phyloP scores from a whole-genome alignment of 164 flowering plant species.

The Malania oleifera region DNA sequence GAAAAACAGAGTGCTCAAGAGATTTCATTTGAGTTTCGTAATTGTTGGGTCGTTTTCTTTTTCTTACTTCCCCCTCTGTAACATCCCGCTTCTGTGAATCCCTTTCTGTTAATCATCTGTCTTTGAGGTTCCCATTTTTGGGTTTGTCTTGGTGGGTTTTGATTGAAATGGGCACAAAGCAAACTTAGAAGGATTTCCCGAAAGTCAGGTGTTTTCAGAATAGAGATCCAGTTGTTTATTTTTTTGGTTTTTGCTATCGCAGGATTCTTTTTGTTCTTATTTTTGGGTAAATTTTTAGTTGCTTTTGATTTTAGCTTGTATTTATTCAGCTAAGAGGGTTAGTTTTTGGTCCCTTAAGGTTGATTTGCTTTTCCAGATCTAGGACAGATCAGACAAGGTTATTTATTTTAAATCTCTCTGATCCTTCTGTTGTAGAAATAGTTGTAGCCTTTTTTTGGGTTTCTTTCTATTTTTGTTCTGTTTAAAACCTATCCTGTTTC shows the following conservation, averaged over 20 bases:
- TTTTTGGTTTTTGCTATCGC: neutral
- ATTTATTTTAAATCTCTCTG: conserved; percentile 31
- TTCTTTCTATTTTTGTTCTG: neutral
- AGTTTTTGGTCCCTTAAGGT: conserved; percentile 54
- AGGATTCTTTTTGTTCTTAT: neutral
- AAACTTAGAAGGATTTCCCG: conserved; percentile 30
- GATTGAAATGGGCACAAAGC: conserved; percentile 21
- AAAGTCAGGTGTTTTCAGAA: conserved; percentile 62
- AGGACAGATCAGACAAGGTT: conserved; percentile 20
- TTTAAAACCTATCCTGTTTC: conserved; percentile 28
- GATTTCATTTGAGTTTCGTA: conserved; percentile 6
- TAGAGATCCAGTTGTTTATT: conserved; percentile 45
- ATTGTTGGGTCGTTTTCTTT: neutral
- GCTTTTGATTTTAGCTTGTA: conserved; percentile 8
- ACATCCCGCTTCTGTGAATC: conserved; percentile 47
- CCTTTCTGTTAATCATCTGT: conserved; percentile 60
- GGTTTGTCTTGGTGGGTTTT: conserved; percentile 23
- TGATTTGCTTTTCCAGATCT: conserved; percentile 17
- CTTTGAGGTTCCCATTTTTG: conserved; percentile 29
- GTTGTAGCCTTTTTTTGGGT: neutral
- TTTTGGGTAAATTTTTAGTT: neutral
- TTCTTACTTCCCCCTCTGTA: conserved; percentile 25
- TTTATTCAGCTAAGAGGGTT: conserved; percentile 40
- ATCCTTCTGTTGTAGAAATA: conserved; percentile 8
- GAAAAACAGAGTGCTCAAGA: conserved; percentile 9